Percentiles rank a stretch among this genome's conserved stretches.
Evolutionary conservation across 2,329 filamentous ascomycete genomes (phyloP).

Genomic region (Talaromyces atroroseus): DNA sequence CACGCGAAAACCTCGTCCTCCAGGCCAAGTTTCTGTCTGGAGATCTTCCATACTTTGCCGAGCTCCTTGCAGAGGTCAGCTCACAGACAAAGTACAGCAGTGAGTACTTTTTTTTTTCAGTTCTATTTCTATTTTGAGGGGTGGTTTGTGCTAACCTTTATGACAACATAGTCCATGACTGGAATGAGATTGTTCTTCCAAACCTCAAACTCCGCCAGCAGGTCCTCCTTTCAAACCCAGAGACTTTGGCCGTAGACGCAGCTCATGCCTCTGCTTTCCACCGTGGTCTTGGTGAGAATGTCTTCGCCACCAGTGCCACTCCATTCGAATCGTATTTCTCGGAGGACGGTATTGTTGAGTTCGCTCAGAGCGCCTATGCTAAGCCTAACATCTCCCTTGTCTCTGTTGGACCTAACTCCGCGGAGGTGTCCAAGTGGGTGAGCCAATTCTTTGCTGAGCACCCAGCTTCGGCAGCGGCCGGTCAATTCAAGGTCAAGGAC

Average conservation of each 20-base stretch:
- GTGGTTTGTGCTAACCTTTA: conserved; percentile 5
- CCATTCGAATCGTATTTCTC: conserved; percentile 76
- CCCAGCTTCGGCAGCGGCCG: conserved; percentile 46
- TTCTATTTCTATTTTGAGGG: not conserved
- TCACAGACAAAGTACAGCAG: conserved; percentile 78
- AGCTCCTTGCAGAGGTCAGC: conserved; percentile 88
- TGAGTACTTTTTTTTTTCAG: too few species aligned
- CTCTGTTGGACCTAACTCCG: conserved; percentile 75
- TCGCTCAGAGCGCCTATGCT: conserved; percentile 71
- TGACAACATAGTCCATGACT: conserved; percentile 66
- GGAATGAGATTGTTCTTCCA: conserved; percentile 78
- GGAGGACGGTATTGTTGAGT: conserved; percentile 67
- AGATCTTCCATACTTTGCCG: conserved; percentile 95
- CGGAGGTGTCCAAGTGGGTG: conserved; percentile 80
- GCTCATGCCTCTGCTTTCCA: conserved; percentile 88
- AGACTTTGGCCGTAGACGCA: conserved; percentile 73
- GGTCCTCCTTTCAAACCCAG: conserved; percentile 57
- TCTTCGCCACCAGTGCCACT: conserved; percentile 66
- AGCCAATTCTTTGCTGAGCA: conserved; percentile 81
- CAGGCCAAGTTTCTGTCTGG: conserved; percentile 92
- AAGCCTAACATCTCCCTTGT: conserved; percentile 90
- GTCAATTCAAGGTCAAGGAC: conserved; percentile 52
- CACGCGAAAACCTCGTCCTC: conserved; percentile 86
- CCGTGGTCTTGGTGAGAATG: conserved; percentile 75
- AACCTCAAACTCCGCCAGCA: conserved; percentile 74